phyloP scores from a whole-genome alignment of 148 eudicot species.

The Bassia scoparia region DNA sequence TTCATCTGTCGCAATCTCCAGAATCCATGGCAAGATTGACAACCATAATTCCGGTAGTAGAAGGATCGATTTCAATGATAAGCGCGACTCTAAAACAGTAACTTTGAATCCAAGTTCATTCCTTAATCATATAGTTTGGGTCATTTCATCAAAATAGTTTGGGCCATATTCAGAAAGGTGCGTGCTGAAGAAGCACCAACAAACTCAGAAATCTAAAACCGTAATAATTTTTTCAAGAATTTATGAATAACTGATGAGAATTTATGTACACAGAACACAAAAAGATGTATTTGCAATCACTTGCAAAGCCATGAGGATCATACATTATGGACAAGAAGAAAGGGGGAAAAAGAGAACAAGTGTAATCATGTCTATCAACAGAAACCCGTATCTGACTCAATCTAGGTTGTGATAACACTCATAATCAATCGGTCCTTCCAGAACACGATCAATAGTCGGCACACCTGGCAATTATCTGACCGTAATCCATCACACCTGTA shows the following conservation, averaged over 20 bases:
- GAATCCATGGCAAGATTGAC: too few species aligned
- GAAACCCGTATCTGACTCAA: conserved; percentile 74
- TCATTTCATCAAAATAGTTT: too few species aligned
- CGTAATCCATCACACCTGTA: conserved; percentile 56
- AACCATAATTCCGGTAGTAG: too few species aligned
- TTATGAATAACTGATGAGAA: not conserved
- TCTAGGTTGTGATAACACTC: conserved; percentile 81
- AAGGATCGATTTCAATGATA: too few species aligned
- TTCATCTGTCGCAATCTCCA: too few species aligned
- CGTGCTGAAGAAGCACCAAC: not conserved
- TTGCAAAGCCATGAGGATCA: conserved; percentile 1
- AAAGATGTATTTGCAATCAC: conserved; percentile 7
- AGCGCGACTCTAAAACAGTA: too few species aligned
- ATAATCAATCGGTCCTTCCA: conserved; percentile 86
- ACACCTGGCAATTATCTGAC: conserved; percentile 76
- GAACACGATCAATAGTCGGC: conserved; percentile 64
- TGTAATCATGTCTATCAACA: conserved; percentile 31
- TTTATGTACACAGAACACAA: conserved; percentile 27
- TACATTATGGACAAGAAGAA: conserved; percentile 2
- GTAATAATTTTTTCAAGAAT: not conserved
- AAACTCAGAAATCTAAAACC: conserved; percentile 3
- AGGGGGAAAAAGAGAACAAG: conserved; percentile 11
- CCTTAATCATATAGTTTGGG: too few species aligned
- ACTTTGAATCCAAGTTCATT: too few species aligned
- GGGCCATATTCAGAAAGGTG: not conserved